These are phyloP conservation scores for Cicer pinnatifidum DNA, from an alignment of 306 rosid genomes.

Conservation along the genomic window DNA sequence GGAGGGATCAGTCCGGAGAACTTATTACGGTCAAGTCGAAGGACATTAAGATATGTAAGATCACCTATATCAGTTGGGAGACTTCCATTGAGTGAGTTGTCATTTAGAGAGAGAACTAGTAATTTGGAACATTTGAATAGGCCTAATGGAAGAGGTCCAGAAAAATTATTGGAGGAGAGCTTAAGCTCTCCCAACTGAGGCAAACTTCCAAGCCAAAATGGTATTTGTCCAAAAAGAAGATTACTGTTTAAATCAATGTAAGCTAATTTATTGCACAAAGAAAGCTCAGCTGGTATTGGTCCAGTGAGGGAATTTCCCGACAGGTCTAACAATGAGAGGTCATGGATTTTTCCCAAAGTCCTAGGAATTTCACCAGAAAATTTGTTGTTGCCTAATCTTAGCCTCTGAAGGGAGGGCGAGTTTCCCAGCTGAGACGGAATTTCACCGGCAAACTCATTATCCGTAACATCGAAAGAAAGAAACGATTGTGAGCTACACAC, in stretches of 20 bases:
- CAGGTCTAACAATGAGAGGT: conserved; percentile 69
- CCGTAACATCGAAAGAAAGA: conserved; percentile 82
- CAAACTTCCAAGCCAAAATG: conserved; percentile 81
- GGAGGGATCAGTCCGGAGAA: conserved; percentile 71
- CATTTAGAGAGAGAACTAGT: conserved; percentile 70
- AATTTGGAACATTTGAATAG: conserved; percentile 74
- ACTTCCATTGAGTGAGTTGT: conserved; percentile 73
- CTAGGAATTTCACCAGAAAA: conserved; percentile 78
- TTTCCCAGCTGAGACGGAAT: conserved; percentile 76
- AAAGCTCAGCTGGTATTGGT: conserved; percentile 77
- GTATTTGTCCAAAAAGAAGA: conserved; percentile 67
- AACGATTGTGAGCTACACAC: conserved; percentile 67
- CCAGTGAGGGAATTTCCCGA: conserved; percentile 80
- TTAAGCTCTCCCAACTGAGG: conserved; percentile 78
- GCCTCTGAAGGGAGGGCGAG: conserved; percentile 73
- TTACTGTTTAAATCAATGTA: conserved; percentile 72
- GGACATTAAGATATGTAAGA: conserved; percentile 66
- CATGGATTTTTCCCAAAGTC: conserved; percentile 64
- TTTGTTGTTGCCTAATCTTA: conserved; percentile 74
- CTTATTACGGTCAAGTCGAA: conserved; percentile 65
- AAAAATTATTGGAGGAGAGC: conserved; percentile 71
- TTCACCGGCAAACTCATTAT: conserved; percentile 67
- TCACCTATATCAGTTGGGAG: conserved; percentile 69
- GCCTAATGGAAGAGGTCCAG: conserved; percentile 68
- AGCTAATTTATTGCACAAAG: conserved; percentile 69